These are phyloP conservation scores for Lachnellula suecica DNA, from an alignment of 2,329 filamentous ascomycete species.

Conservation along the genomic window DNA sequence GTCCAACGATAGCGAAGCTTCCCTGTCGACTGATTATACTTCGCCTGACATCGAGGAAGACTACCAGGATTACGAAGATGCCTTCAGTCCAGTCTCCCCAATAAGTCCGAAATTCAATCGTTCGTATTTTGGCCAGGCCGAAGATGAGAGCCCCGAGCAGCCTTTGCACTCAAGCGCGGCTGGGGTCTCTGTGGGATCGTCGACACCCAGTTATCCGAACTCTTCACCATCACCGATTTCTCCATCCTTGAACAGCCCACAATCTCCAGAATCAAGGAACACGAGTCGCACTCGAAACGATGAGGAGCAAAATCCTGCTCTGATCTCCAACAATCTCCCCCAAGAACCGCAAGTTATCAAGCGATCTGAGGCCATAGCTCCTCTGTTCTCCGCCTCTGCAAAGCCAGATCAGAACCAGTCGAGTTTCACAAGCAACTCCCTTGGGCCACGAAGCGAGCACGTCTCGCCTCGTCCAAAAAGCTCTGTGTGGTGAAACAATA, in stretches of 20 bases:
- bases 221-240: background rate
- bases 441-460: constrained; percentile 13
- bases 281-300: constrained; percentile 11
- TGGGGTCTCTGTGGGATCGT: constrained; percentile 1
- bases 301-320: constrained; percentile 4
- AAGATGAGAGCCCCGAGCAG: background rate
- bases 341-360: background rate
- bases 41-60: background rate
- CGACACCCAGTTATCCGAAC: background rate
- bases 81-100: background rate
- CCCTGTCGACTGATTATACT: background rate
- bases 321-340: constrained; percentile 7
- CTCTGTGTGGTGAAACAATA: constrained; percentile 15
- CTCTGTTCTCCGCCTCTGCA: constrained; percentile 13
- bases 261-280: constrained; percentile 19
- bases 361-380: background rate
- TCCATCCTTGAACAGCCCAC: constrained; percentile 8
- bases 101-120: background rate
- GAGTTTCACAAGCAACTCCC: constrained; percentile 10
- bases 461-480: constrained; percentile 17
- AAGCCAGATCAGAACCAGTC: constrained; percentile 7
- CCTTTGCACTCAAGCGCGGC: background rate
- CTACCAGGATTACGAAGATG: background rate
- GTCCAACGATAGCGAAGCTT: background rate
- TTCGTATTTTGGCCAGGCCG: background rate